Base-by-base conservation (phyloP, 73 alveolate genomes). In the Uronychia binucleata region DNA sequence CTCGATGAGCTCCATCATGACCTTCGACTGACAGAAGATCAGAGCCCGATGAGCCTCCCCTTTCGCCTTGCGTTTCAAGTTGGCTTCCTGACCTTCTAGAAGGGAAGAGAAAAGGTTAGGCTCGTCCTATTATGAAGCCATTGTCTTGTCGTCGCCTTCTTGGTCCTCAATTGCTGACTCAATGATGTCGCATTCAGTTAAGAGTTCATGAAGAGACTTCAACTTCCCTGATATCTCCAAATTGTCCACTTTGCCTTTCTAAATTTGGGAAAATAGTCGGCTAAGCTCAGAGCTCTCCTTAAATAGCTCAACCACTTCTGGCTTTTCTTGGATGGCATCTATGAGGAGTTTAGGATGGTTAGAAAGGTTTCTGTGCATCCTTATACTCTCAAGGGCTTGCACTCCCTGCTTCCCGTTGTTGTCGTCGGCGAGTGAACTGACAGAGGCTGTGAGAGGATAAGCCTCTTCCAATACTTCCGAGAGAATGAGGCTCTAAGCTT, bases 311-410 rank as follows among this genome's bases (percentile, higher is more conserved):
- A 28, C 25, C 0, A 60, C 30, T 11, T 46, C 67, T 58, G 31
- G 29, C 59, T 74, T 82, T 0, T 75, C 58, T 77, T 28, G n/a
- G 30, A 82, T 74, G 32, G 60, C 77, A 0, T 82, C 80, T 1
- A 82, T 34, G 25, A 82, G 31, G 31, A 96, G 82, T 81, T 86
- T 93, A 0, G 99, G 99, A 85, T 97, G 99, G 90, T 97, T 97
- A 84, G 98, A 96, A 26, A 97, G 93, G 92, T 94, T 94, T 29
- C 99, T 83, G 78, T 95, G 96, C 74, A 87, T 92, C 77, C 77
- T 58, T n/a, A 90, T 28, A 58, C 85, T 90, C 46, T 79, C 75
- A 14, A 90, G 86, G 8, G 84, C 88, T 67, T 74, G 84, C 57
- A 82, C 81, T 8, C 30, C 74, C 31, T 79, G 28, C 34, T 25